These are phyloP conservation scores for Pichia exigua DNA, from an alignment of 805 yeast genomes.

Conservation along the genomic window DNA sequence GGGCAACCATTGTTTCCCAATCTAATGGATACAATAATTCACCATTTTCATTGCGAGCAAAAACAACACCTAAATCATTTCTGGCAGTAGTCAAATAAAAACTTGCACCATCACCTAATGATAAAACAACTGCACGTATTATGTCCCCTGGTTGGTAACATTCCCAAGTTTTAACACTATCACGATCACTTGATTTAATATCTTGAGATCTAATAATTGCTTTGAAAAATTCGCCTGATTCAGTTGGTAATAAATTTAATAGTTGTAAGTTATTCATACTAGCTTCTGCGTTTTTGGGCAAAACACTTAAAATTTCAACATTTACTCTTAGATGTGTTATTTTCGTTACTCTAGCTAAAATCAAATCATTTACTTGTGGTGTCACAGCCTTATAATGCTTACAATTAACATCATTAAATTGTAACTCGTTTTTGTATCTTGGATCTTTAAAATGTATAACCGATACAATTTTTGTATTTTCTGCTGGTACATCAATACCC, in stretches of 20 bases:
- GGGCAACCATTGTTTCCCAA: slow-evolving; percentile 91
- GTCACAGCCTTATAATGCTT: slow-evolving; percentile 32
- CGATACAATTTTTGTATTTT: slow-evolving; percentile 9
- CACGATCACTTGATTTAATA: slow-evolving; percentile 85
- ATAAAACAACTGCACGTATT: slow-evolving; percentile 72
- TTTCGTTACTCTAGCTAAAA: slow-evolving; percentile 65
- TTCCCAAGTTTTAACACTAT: slow-evolving; percentile 69
- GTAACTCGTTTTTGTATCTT: background rate
- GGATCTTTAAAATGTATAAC: slow-evolving; percentile 22
- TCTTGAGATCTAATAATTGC: slow-evolving; percentile 85
- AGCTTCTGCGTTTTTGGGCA: background rate
- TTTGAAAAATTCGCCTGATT: slow-evolving; percentile 81
- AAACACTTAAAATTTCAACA: slow-evolving; percentile 55
- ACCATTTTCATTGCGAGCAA: slow-evolving; percentile 63
- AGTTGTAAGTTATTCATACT: slow-evolving; percentile 4
- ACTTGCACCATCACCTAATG: slow-evolving; percentile 89
- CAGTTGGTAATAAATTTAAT: slow-evolving; percentile 44
- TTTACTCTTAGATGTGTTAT: slow-evolving; percentile 62
- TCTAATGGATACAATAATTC: slow-evolving; percentile 80
- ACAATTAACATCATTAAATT: background rate
- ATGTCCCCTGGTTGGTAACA: slow-evolving; percentile 90
- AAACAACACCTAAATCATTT: slow-evolving; percentile 89
- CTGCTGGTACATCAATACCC: background rate
- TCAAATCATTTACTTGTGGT: slow-evolving; percentile 81
- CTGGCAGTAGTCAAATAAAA: slow-evolving; percentile 85